phyloP scores from a whole-genome alignment of 345 rosid genomes.

The Trapa bicornis region DNA sequence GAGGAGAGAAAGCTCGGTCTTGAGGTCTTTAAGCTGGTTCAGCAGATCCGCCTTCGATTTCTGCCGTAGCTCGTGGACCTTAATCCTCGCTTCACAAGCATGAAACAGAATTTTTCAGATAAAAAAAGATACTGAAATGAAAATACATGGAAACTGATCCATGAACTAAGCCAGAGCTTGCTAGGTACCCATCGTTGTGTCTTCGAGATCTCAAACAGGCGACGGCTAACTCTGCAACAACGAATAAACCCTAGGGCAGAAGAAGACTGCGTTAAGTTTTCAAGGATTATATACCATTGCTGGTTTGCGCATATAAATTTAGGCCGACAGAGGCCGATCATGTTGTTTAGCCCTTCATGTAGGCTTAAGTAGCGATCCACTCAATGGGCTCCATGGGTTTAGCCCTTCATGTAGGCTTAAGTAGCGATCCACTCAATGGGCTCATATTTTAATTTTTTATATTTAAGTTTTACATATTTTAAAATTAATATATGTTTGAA shows the following conservation, averaged over 20 bases:
- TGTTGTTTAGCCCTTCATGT: too few species aligned
- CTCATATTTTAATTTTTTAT: too few species aligned
- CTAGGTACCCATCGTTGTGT: constrained; percentile 15
- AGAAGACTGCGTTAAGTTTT: background rate
- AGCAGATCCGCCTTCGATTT: constrained; percentile 42
- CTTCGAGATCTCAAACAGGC: constrained; percentile 2
- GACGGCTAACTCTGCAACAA: constrained; percentile 3
- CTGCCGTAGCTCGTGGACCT: constrained; percentile 58
- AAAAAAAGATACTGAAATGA: background rate
- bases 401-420: too few species aligned
- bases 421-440: too few species aligned
- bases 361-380: too few species aligned
- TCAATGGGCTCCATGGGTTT: too few species aligned
- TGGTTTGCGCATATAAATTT: too few species aligned
- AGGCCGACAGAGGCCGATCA: too few species aligned
- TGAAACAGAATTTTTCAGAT: background rate
- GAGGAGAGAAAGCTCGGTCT: constrained; percentile 58
- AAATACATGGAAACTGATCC: background rate
- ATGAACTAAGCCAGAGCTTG: background rate
- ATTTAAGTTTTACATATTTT: too few species aligned
- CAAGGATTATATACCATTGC: too few species aligned
- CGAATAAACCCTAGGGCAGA: background rate
- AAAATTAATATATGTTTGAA: too few species aligned
- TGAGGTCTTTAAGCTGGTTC: constrained; percentile 49
- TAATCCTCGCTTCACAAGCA: constrained; percentile 36